Evolutionary conservation across 208 protist species (phyloP).

Genomic region (Leishmania aethiopica): DNA sequence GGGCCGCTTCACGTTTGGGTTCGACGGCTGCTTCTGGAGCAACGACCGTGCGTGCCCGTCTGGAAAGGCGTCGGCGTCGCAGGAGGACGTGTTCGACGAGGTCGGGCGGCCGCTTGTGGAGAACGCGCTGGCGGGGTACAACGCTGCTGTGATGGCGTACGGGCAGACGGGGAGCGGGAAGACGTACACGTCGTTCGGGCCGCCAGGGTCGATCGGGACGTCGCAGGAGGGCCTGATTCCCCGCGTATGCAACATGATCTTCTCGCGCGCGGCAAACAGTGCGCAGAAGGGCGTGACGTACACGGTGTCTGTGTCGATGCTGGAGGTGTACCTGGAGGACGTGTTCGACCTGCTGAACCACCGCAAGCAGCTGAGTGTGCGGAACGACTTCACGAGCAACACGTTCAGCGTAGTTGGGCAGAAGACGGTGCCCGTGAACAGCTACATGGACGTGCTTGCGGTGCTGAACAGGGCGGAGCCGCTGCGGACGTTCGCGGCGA

Average conservation of each 20-base stretch:
- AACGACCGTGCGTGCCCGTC: constrained; percentile 58
- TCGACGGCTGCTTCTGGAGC: constrained; percentile 95
- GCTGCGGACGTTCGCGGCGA: constrained; percentile 48
- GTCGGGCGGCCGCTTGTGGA: constrained; percentile 89
- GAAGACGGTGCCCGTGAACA: constrained; percentile 10
- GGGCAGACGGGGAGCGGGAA: constrained; percentile 93
- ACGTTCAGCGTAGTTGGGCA: constrained; percentile 80
- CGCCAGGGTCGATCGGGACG: constrained; percentile 17
- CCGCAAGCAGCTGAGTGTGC: constrained; percentile 78
- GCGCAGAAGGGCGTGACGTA: constrained; percentile 91
- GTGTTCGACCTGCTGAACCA: constrained; percentile 79
- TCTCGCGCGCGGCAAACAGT: constrained; percentile 64
- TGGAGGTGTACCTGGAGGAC: constrained; percentile 93
- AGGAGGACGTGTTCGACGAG: constrained; percentile 90
- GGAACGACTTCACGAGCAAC: constrained; percentile 85
- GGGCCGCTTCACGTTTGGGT: constrained; percentile 82
- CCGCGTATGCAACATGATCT: constrained; percentile 63
- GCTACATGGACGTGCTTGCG: constrained; percentile 37
- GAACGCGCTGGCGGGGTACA: constrained; percentile 87
- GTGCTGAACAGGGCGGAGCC: constrained; percentile 52
- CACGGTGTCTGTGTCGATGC: constrained; percentile 50
- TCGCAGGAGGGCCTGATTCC: constrained; percentile 88
- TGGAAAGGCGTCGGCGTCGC: constrained; percentile 52
- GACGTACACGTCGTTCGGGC: constrained; percentile 90
- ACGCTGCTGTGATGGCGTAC: constrained; percentile 91